Conservation (phyloP, 2,329 filamentous ascomycete species). For the Hyphodiscus sp. region DNA sequence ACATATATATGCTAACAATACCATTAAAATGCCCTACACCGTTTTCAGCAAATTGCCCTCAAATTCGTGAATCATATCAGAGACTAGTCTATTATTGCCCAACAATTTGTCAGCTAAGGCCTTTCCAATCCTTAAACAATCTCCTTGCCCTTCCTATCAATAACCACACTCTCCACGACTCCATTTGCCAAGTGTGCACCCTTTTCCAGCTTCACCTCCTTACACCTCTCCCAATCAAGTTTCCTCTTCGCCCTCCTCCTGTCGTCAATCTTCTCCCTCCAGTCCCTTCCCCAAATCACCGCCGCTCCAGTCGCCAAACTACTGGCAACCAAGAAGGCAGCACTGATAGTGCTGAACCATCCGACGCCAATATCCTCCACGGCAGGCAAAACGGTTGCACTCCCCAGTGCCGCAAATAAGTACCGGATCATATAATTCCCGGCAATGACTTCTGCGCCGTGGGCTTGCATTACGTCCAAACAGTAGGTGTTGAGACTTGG, state of each 20-base stretch:
- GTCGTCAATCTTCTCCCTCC: constrained; percentile 44
- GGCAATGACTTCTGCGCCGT: constrained; percentile 67
- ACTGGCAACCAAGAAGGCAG: constrained; percentile 44
- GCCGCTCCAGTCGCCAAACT: constrained; percentile 17
- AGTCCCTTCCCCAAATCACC: constrained; percentile 22
- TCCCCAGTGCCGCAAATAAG: constrained; percentile 64
- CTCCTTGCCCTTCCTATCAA: not conserved
- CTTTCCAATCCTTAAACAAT: not conserved
- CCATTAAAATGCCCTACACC: not conserved
- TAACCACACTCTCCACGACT: not conserved
- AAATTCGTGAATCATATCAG: not conserved
- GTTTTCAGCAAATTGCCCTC: not conserved
- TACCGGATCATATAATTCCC: constrained; percentile 78
- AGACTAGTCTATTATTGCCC: no score
- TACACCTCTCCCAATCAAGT: constrained; percentile 21
- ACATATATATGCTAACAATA: not conserved
- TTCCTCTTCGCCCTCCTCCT: constrained; percentile 36
- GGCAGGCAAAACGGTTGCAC: constrained; percentile 66
- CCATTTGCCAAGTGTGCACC: not conserved
- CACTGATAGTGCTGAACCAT: constrained; percentile 70
- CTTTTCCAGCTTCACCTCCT: not conserved
- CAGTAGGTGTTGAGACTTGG: constrained; percentile 75
- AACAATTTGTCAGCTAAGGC: no score
- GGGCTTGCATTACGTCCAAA: constrained; percentile 70
- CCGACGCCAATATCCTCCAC: constrained; percentile 71